Percentiles rank a stretch among this genome's conserved stretches.
phyloP scores from a whole-genome alignment of 352 stramenopile genomes.

The Phytophthora multivora region DNA sequence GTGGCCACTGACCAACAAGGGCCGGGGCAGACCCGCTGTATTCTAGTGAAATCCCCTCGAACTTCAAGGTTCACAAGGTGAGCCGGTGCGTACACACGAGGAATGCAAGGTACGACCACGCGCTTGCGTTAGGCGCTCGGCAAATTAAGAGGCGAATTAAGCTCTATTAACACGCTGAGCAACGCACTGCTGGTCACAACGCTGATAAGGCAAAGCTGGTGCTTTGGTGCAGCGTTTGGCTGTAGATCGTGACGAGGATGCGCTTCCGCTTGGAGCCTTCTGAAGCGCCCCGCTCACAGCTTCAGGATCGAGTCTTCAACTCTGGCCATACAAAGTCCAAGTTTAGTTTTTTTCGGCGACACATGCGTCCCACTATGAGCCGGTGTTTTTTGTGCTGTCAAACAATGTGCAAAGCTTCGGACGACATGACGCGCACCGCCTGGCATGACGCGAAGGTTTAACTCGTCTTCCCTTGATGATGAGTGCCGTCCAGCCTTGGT shows the following conservation, averaged over 20 bases:
- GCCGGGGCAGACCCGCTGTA: background rate
- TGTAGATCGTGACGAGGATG: background rate
- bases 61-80: conserved; percentile 26
- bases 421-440: conserved; percentile 6
- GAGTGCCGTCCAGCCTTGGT: no score
- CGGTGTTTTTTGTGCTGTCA: conserved; percentile 13
- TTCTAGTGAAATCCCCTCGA: conserved; percentile 18
- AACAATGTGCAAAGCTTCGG: background rate
- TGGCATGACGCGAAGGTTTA: background rate
- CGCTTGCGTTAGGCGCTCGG: background rate
- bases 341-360: conserved; percentile 1
- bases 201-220: background rate
- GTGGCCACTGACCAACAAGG: conserved; percentile 3
- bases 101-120: conserved; percentile 21
- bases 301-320: conserved; percentile 12
- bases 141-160: conserved; percentile 20
- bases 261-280: conserved; percentile 10
- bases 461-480: no score
- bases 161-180: conserved; percentile 13
- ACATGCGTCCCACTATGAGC: background rate
- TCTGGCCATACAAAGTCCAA: conserved; percentile 2
- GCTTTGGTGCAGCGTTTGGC: background rate
- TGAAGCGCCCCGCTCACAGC: conserved; percentile 21
- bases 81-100: conserved; percentile 21
- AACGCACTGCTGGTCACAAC: background rate